These are phyloP conservation scores for Martensiomyces pterosporus DNA, from an alignment of 192 early-diverging fungal species.

Conservation along the genomic window DNA sequence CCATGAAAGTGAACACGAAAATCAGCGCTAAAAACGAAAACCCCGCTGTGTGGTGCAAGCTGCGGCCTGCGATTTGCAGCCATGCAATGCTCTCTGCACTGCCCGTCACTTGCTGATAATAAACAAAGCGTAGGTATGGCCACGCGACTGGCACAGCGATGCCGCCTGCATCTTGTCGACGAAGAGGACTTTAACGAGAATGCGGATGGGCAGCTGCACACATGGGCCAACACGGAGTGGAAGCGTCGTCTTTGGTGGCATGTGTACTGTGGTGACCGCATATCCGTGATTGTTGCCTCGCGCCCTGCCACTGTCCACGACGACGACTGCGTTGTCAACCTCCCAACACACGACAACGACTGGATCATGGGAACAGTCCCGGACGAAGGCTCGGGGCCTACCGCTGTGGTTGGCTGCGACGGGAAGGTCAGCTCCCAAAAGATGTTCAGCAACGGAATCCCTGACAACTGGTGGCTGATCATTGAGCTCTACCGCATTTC, in stretches of 20 bases:
- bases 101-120: too few relatives aligned
- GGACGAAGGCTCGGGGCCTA: background rate
- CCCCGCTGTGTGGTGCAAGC: too few relatives aligned
- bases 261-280: constrained; percentile 45
- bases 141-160: constrained; percentile 45
- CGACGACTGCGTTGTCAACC: constrained; percentile 46
- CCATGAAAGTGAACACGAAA: too few relatives aligned
- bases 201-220: constrained; percentile 22
- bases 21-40: too few relatives aligned
- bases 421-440: background rate
- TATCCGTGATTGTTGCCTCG: constrained; percentile 46
- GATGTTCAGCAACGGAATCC: constrained; percentile 9
- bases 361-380: constrained; percentile 35
- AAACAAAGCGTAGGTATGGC: constrained; percentile 51
- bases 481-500: constrained; percentile 42
- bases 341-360: constrained; percentile 46
- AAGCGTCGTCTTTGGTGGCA: constrained; percentile 48
- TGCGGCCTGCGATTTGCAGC: too few relatives aligned
- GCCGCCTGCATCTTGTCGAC: constrained; percentile 44
- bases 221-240: constrained; percentile 44
- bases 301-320: constrained; percentile 47
- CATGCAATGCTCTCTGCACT: too few relatives aligned
- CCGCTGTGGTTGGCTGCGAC: background rate
- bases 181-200: constrained; percentile 51
- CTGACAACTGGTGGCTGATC: constrained; percentile 42